phyloP scores from a whole-genome alignment of 2,329 filamentous ascomycete genomes.

The Cordyceps cateniannulata region DNA sequence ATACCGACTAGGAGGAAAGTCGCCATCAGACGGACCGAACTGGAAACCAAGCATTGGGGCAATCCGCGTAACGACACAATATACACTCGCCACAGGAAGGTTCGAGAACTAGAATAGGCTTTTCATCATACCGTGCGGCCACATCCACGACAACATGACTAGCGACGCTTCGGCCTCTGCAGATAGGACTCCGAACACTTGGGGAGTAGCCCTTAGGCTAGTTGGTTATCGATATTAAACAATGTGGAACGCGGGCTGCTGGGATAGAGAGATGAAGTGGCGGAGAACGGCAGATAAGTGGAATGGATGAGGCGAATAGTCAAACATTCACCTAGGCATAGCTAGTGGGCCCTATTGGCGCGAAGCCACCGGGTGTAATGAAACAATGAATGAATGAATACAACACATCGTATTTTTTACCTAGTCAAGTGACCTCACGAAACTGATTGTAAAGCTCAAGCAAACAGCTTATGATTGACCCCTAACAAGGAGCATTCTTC shows the following conservation, averaged over 20 bases:
- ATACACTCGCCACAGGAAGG: background rate
- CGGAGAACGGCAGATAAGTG: background rate
- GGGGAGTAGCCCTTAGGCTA: background rate
- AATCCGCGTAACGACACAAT: background rate
- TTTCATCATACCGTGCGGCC: background rate
- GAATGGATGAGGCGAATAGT: background rate
- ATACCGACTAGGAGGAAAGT: background rate
- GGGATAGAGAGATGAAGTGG: background rate
- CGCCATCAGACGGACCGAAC: background rate
- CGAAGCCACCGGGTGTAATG: background rate
- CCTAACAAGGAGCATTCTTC: too few species aligned
- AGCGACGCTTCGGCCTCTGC: background rate
- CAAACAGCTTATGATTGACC: too few species aligned
- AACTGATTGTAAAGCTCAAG: too few species aligned
- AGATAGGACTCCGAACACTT: background rate
- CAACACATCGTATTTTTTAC: background rate
- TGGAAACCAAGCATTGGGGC: background rate
- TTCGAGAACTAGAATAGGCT: background rate
- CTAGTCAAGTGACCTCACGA: too few species aligned
- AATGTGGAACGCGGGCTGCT: background rate
- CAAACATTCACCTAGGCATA: background rate
- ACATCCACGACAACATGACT: background rate
- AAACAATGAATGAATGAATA: background rate
- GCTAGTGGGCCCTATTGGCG: background rate
- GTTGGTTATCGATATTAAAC: background rate